Conservation (phyloP, 139 green algal species). For the Yamagishiella unicocca region DNA sequence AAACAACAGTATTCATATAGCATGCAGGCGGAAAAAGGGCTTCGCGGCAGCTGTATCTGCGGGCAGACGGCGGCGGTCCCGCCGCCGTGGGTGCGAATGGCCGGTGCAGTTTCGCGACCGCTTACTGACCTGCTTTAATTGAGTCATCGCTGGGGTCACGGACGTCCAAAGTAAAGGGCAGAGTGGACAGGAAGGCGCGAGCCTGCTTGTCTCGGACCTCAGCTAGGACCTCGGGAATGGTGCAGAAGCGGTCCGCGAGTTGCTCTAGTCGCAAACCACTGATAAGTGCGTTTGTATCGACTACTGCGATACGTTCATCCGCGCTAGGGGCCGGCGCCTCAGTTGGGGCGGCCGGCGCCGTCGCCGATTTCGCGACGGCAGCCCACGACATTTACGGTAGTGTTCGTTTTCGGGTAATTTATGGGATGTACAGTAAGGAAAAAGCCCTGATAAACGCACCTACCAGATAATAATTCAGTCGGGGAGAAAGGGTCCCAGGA, state of each 20-base stretch:
- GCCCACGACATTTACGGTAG: slow-evolving; percentile 23
- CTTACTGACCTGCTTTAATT: slow-evolving; percentile 78
- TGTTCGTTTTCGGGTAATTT: not conserved
- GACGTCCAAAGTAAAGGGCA: slow-evolving; percentile 76
- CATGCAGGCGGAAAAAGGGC: too few species aligned
- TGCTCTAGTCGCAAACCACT: slow-evolving; percentile 68
- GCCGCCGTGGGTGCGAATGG: too few species aligned
- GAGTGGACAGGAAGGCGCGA: slow-evolving; percentile 65
- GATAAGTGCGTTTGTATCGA: slow-evolving; percentile 95
- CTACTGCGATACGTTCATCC: slow-evolving; percentile 56
- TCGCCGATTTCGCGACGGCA: slow-evolving; percentile 17
- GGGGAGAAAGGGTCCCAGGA: too few species aligned
- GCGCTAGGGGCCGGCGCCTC: not conserved
- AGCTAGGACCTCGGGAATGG: slow-evolving; percentile 82
- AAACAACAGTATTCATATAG: too few species aligned
- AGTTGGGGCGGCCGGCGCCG: not conserved
- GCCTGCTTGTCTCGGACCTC: slow-evolving; percentile 88
- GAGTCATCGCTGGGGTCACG: slow-evolving; percentile 80
- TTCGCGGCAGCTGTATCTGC: too few species aligned
- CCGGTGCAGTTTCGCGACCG: too few species aligned
- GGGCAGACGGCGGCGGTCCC: too few species aligned
- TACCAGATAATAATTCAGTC: too few species aligned
- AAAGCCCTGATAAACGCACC: too few species aligned
- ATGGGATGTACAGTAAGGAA: too few species aligned
- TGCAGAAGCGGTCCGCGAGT: slow-evolving; percentile 74